Percentiles rank a stretch among this genome's conserved stretches.
phyloP scores from a whole-genome alignment of 148 eudicot species.

The Cornus florida region DNA sequence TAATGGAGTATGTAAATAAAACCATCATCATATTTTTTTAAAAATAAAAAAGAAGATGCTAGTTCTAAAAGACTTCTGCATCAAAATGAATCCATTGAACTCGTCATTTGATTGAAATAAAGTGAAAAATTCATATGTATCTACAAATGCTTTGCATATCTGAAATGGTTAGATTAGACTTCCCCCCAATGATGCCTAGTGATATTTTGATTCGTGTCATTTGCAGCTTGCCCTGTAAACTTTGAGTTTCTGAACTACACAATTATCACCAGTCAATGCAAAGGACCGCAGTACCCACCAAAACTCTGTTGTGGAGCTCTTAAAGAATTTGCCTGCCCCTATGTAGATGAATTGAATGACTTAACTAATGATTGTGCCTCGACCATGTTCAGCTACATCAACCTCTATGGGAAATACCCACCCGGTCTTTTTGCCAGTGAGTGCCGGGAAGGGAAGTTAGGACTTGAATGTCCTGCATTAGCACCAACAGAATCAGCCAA shows the following conservation, averaged over 20 bases:
- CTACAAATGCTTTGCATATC: not conserved
- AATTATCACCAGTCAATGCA: constrained; percentile 44
- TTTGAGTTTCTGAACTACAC: constrained; percentile 51
- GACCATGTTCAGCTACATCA: constrained; percentile 56
- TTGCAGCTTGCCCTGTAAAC: constrained; percentile 50
- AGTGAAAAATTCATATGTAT: not conserved
- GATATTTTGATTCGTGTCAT: not conserved
- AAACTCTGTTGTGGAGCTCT: constrained; percentile 37
- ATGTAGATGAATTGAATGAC: constrained; percentile 31
- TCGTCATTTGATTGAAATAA: not conserved
- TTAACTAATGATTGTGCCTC: constrained; percentile 37
- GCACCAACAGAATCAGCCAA: constrained; percentile 13
- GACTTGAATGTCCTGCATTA: constrained; percentile 36
- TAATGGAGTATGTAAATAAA: too few species aligned
- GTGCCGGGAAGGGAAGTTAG: constrained; percentile 34
- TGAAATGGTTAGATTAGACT: not conserved
- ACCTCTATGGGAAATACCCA: constrained; percentile 48
- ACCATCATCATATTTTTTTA: too few species aligned
- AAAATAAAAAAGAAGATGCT: too few species aligned
- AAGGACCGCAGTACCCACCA: constrained; percentile 42
- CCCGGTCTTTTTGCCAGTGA: constrained; percentile 39
- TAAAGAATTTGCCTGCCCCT: constrained; percentile 45
- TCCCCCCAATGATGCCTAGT: not conserved
- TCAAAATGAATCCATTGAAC: not conserved
- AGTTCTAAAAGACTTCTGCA: too few species aligned